These are phyloP conservation scores for Wallacemonas sp. DNA, from an alignment of 208 protist species.

Conservation along the genomic window DNA sequence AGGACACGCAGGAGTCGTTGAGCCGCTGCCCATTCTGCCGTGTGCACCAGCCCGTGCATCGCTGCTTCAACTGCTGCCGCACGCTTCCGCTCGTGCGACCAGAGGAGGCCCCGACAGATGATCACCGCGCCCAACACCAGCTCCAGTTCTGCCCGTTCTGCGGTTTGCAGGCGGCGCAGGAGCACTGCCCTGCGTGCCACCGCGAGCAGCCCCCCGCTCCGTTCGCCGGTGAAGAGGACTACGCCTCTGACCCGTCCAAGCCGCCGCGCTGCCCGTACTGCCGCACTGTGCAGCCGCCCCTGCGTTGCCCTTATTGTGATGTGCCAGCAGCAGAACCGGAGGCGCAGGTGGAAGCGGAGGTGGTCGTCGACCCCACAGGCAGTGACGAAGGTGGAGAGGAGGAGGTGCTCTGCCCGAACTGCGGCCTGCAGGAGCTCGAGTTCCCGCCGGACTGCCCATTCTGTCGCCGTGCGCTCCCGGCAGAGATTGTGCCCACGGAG, in stretches of 20 bases:
- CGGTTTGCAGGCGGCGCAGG: not conserved
- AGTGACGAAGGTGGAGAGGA: not conserved
- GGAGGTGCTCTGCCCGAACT: slow-evolving; percentile 10
- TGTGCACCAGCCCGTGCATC: slow-evolving; percentile 8
- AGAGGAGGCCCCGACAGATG: not conserved
- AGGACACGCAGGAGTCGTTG: not conserved
- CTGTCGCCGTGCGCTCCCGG: slow-evolving; percentile 6
- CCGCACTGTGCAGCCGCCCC: slow-evolving; percentile 3
- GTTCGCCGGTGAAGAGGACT: slow-evolving; percentile 1
- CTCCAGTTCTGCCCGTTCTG: slow-evolving; percentile 7
- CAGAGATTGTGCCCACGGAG: slow-evolving; percentile 8
- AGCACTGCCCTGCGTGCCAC: not conserved
- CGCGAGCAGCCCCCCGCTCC: slow-evolving; percentile 9
- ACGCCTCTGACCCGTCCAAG: slow-evolving; percentile 11
- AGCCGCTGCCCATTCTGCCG: slow-evolving; percentile 14
- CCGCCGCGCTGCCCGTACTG: slow-evolving; percentile 17
- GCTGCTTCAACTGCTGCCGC: slow-evolving; percentile 5
- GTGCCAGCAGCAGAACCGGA: not conserved
- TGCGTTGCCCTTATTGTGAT: slow-evolving; percentile 11
- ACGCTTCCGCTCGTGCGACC: slow-evolving; percentile 9
- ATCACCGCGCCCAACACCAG: not conserved
- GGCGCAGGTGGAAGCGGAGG: not conserved
- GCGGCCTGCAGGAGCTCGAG: slow-evolving; percentile 2
- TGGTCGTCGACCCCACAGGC: too few species aligned
- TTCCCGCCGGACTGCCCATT: slow-evolving; percentile 17